Base-by-base conservation (phyloP, 1,284 basidiomycete genomes). In the Lentinus polychrous region DNA sequence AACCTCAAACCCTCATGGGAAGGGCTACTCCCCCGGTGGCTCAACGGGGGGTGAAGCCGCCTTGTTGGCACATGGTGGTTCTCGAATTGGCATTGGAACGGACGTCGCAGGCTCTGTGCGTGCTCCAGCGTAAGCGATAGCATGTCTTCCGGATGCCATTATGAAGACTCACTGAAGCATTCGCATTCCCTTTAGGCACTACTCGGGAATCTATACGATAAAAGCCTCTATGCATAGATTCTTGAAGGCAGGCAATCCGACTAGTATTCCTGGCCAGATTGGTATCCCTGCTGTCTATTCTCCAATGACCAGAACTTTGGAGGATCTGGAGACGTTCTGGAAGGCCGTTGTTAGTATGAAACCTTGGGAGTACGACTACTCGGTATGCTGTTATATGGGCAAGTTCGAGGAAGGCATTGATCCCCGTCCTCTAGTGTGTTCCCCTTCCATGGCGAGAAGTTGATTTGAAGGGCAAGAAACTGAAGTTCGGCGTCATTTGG, bases 61-160 rank as follows among this genome's bases (percentile, higher is more conserved):
- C 1, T 67, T 88, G 0, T 68, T 89, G 22, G 83, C 80, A 0
- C 77, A 71, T 49, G 83, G 86, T 23, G 86, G 84, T 0, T 79
- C 80, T 3, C 74, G 81, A 8, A 66, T 90, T 27, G 89, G 88
- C 2, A 75, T 91, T 50, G 89, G 88, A 6, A 79, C 79, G 7
- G 86, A 90, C 58, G 79, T 88, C 49, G 76, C 74, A 31, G 86
- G 85, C 10, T 84, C 81, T 23, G 73, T 92, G 20, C 74, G 89
- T 1, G 79, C 86, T 17, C 89, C 90, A 0, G 79, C 86, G 7
- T 80, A 78, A 55, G 90, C 82, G 27, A 27, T 27, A 27, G 75
- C 81, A 0, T 77, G 34, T 69, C 24, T 54, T 63, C 27, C 27
- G 8, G 24, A 24, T 7, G 23, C 32, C 33, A 20, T 20, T 10